Conservation (phyloP, 495 filamentous ascomycete species). For the Penicillium taxi region DNA sequence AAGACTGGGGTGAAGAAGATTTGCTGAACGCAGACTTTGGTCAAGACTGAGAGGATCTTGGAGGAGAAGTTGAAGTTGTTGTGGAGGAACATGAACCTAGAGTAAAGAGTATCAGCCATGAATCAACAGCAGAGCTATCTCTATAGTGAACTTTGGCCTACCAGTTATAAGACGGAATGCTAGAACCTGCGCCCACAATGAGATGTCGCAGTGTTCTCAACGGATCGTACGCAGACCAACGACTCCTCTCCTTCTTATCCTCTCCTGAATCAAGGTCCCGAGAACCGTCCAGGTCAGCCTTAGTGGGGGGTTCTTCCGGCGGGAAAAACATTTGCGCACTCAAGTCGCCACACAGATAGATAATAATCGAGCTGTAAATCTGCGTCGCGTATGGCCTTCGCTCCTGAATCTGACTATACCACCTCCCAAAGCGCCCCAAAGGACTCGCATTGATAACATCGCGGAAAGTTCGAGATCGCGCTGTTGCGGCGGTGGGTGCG, state of each 20-base stretch:
- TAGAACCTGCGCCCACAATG: slow-evolving; percentile 59
- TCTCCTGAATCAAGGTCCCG: slow-evolving; percentile 1
- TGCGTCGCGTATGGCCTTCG: slow-evolving; percentile 71
- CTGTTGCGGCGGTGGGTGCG: slow-evolving; percentile 32
- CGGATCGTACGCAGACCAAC: slow-evolving; percentile 57
- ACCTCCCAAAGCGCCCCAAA: slow-evolving; percentile 29
- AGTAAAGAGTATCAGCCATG: slow-evolving; percentile 2
- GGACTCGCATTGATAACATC: slow-evolving; percentile 51
- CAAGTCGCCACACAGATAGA: slow-evolving; percentile 75
- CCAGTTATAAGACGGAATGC: slow-evolving; percentile 78
- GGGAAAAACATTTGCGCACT: slow-evolving; percentile 60
- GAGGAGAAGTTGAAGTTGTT: slow-evolving; percentile 73
- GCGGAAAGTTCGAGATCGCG: slow-evolving; percentile 49
- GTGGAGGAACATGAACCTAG: slow-evolving; percentile 74
- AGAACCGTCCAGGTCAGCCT: background rate
- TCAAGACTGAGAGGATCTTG: slow-evolving; percentile 57
- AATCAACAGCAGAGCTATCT: no score
- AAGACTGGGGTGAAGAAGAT: slow-evolving; percentile 76
- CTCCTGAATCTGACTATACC: slow-evolving; percentile 61
- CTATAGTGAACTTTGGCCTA: no score
- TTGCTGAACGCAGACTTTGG: slow-evolving; percentile 79
- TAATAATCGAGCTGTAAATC: slow-evolving; percentile 61
- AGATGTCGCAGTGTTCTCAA: slow-evolving; percentile 61
- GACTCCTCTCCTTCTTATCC: slow-evolving; percentile 12
- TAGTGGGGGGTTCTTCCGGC: slow-evolving; percentile 15